These are phyloP conservation scores for Lentithecium fluviatile DNA, from an alignment of 495 filamentous ascomycete species.

Conservation along the genomic window DNA sequence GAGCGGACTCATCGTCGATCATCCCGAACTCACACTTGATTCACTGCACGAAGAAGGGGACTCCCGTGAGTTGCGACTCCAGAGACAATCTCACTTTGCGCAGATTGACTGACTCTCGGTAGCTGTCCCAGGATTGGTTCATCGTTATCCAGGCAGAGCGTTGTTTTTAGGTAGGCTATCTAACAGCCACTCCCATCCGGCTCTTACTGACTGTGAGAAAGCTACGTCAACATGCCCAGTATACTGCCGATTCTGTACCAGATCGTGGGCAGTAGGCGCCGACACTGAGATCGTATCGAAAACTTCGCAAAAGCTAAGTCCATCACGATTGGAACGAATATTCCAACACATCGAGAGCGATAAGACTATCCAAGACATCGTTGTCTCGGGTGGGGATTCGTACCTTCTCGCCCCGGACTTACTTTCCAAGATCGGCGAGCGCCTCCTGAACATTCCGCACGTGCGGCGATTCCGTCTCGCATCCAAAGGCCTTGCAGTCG, in stretches of 20 bases:
- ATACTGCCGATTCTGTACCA: constrained; percentile 59
- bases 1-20: constrained; percentile 52
- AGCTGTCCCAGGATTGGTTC: constrained; percentile 51
- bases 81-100: not conserved
- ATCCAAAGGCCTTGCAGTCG: constrained; percentile 59
- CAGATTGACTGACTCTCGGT: not conserved
- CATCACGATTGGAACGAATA: constrained; percentile 47
- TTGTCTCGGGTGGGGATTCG: constrained; percentile 59
- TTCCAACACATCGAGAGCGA: constrained; percentile 53
- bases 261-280: constrained; percentile 57
- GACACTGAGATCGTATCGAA: constrained; percentile 54
- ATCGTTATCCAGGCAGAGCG: constrained; percentile 60
- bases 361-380: constrained; percentile 52
- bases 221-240: constrained; percentile 58
- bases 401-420: constrained; percentile 48
- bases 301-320: constrained; percentile 45
- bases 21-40: constrained; percentile 44
- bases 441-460: constrained; percentile 44
- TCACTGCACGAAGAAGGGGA: constrained; percentile 52
- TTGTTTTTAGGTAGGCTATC: constrained; percentile 55
- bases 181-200: not conserved
- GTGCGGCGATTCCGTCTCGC: constrained; percentile 54
- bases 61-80: constrained; percentile 29
- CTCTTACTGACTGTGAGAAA: not conserved
- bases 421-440: constrained; percentile 32